Evolutionary conservation across 257 asterid species (phyloP).

Genomic region (Petunia secreta): DNA sequence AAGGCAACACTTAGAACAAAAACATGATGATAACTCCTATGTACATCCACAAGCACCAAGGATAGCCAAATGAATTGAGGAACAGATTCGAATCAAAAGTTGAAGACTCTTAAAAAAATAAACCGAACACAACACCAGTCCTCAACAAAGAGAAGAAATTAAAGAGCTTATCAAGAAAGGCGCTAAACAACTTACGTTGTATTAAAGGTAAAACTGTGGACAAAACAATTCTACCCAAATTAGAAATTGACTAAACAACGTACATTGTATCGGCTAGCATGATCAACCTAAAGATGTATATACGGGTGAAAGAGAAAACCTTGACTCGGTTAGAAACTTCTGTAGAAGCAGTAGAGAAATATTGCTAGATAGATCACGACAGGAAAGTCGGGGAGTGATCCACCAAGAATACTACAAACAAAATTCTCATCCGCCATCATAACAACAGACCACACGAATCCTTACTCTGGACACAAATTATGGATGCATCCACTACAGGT

Average conservation of each 20-base stretch:
- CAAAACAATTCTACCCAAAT: neutral
- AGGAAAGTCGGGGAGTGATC: neutral
- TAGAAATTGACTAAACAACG: neutral
- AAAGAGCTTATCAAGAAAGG: neutral
- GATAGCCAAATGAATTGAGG: neutral
- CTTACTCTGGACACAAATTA: neutral
- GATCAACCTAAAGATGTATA: neutral
- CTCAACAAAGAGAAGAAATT: neutral
- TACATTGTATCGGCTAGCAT: neutral
- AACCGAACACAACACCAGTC: neutral
- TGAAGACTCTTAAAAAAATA: neutral
- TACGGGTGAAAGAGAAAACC: neutral
- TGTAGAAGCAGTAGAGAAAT: neutral
- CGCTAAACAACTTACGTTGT: neutral
- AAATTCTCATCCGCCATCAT: neutral
- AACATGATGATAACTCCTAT: neutral
- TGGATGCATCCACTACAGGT: neutral
- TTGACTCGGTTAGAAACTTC: neutral
- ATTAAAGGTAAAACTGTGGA: neutral
- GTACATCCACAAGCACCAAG: neutral
- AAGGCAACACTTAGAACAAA: neutral
- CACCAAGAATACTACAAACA: neutral
- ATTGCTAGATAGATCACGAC: neutral
- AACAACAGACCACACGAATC: slow-evolving; percentile 1
- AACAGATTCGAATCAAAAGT: neutral